Conservation (phyloP, 495 filamentous ascomycete genomes). For the Xylaria sp. region DNA sequence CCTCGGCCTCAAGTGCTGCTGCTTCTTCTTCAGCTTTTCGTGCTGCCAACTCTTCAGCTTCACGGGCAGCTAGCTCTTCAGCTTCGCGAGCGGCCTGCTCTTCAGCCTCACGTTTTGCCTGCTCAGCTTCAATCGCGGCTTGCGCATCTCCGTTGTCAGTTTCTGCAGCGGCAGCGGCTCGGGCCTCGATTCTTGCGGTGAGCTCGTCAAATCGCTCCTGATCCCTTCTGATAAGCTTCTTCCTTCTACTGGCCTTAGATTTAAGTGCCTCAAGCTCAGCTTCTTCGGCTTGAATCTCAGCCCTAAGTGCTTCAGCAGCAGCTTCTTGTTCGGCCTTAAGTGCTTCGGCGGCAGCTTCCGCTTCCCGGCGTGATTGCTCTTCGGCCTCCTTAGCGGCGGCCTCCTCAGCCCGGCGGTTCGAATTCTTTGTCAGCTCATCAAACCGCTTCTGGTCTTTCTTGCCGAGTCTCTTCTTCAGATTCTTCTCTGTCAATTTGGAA, state of each 20-base stretch:
- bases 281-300: conserved; percentile 34
- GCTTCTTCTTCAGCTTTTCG: conserved; percentile 36
- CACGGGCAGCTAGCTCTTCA: conserved; percentile 41
- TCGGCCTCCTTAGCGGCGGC: conserved; percentile 41
- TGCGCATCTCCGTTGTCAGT: not conserved
- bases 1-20: conserved; percentile 20
- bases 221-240: conserved; percentile 24
- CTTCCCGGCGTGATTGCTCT: conserved; percentile 37
- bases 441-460: conserved; percentile 42
- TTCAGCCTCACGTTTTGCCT: conserved; percentile 40
- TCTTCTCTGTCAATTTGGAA: conserved; percentile 41
- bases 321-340: conserved; percentile 38
- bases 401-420: conserved; percentile 33
- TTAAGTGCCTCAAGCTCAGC: conserved; percentile 33
- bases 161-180: conserved; percentile 9
- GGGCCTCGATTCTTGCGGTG: conserved; percentile 43
- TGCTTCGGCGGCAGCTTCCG: conserved; percentile 37
- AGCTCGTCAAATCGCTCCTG: conserved; percentile 49
- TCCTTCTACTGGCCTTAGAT: conserved; percentile 28
- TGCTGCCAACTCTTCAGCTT: conserved; percentile 45
- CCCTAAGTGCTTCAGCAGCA: conserved; percentile 27
- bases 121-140: conserved; percentile 27
- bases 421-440: conserved; percentile 44
- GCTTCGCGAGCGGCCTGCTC: conserved; percentile 37
- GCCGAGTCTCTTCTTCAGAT: conserved; percentile 39